Conservation (phyloP, 1,139 yeast genomes). For the Taphrina pruni region DNA sequence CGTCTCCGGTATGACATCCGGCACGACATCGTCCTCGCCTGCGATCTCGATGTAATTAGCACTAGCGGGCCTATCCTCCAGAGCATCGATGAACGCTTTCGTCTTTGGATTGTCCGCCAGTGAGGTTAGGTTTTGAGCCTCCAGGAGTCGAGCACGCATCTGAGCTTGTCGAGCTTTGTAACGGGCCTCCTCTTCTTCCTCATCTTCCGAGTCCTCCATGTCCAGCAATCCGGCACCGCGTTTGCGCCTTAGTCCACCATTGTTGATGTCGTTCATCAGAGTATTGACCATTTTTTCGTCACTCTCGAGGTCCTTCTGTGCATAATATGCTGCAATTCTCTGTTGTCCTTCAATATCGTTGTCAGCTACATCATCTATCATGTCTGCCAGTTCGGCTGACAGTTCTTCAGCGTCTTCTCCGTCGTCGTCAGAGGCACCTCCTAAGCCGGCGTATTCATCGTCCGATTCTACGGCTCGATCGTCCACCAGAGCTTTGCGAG, state of each 20-base stretch:
- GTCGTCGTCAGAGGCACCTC: constrained; percentile 77
- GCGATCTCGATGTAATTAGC: constrained; percentile 44
- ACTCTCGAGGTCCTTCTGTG: constrained; percentile 65
- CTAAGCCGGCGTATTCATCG: constrained; percentile 92
- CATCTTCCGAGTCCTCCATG: constrained; percentile 69
- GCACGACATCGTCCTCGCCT: constrained; percentile 48
- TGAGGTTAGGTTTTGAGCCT: constrained; percentile 60
- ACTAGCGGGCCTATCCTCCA: constrained; percentile 57
- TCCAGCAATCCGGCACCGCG: constrained; percentile 63
- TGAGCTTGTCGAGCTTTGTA: constrained; percentile 61
- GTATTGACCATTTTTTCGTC: constrained; percentile 76
- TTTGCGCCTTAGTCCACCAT: constrained; percentile 73
- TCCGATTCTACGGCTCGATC: constrained; percentile 96
- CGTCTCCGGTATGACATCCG: constrained; percentile 9
- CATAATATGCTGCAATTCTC: constrained; percentile 59
- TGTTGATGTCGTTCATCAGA: constrained; percentile 78
- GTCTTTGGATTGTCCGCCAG: constrained; percentile 64
- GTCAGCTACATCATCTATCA: constrained; percentile 41
- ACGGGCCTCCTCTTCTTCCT: constrained; percentile 54
- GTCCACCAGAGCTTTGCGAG: constrained; percentile 68
- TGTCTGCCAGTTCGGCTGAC: constrained; percentile 36
- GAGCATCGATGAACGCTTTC: constrained; percentile 74
- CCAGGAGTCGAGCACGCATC: constrained; percentile 61
- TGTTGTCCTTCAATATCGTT: constrained; percentile 50
- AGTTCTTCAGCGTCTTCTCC: constrained; percentile 77